phyloP scores from a whole-genome alignment of 169 alveolate genomes.

The Neospora caninum region DNA sequence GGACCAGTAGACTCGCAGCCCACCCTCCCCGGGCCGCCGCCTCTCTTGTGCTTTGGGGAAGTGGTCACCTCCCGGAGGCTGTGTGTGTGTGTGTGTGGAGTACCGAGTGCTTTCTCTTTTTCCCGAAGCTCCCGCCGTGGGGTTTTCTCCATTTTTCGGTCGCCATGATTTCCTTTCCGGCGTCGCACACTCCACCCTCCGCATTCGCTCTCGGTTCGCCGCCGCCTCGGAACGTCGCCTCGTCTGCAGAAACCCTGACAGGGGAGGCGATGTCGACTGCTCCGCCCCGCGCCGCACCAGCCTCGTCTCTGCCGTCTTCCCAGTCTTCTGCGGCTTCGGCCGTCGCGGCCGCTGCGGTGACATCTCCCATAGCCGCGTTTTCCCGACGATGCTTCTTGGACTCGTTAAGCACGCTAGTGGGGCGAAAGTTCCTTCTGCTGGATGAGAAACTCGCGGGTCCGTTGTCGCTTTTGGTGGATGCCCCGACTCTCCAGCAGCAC shows the following conservation, averaged over 20 bases:
- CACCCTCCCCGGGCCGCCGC: too few species aligned
- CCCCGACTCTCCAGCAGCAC: slow-evolving; percentile 62
- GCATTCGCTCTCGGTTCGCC: background rate
- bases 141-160: background rate
- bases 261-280: background rate
- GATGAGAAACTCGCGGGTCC: slow-evolving; percentile 62
- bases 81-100: too few species aligned
- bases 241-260: background rate
- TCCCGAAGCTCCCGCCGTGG: background rate
- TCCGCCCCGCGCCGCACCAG: background rate
- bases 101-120: background rate
- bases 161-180: background rate
- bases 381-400: slow-evolving; percentile 43
- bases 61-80: too few species aligned
- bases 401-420: slow-evolving; percentile 50
- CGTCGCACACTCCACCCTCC: background rate
- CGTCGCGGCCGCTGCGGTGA: slow-evolving; percentile 20
- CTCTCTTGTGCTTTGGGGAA: too few species aligned
- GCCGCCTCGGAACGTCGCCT: background rate
- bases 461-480: slow-evolving; percentile 44
- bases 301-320: too few species aligned
- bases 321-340: background rate
- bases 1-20: too few species aligned
- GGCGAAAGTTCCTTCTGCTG: slow-evolving; percentile 47
- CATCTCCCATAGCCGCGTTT: background rate